Evolutionary conservation across 1,284 basidiomycete genomes (phyloP).

Genomic region (Boletus semigastroideus): DNA sequence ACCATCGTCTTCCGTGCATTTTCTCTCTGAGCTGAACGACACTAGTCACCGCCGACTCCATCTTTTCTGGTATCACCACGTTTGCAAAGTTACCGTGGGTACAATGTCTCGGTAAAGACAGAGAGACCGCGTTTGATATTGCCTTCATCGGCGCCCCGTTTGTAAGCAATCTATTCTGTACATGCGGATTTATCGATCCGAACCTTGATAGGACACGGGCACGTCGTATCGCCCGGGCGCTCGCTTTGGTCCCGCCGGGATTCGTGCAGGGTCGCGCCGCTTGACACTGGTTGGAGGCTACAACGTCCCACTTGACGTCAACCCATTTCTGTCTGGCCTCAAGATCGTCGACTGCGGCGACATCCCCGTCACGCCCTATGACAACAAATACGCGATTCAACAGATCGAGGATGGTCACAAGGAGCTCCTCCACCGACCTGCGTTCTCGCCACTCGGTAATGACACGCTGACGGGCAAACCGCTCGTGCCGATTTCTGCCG

Average conservation of each 20-base stretch:
- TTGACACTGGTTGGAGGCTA: slow-evolving; percentile 73
- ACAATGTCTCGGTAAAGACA: slow-evolving; percentile 64
- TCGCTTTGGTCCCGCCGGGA: slow-evolving; percentile 75
- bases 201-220: slow-evolving; percentile 56
- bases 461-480: slow-evolving; percentile 55
- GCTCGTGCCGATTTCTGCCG: slow-evolving; percentile 53
- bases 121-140: slow-evolving; percentile 61
- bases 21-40: not conserved
- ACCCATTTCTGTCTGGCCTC: slow-evolving; percentile 62
- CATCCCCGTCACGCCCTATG: slow-evolving; percentile 59
- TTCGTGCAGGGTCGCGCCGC: slow-evolving; percentile 72
- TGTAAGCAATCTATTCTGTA: slow-evolving; percentile 38
- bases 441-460: slow-evolving; percentile 61
- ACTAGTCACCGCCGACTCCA: slow-evolving; percentile 65
- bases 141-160: slow-evolving; percentile 81
- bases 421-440: slow-evolving; percentile 55
- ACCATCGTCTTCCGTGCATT: not conserved
- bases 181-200: not conserved
- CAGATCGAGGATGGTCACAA: slow-evolving; percentile 73
- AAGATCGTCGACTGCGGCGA: slow-evolving; percentile 72
- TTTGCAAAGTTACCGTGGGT: slow-evolving; percentile 77
- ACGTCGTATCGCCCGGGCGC: slow-evolving; percentile 78
- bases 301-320: slow-evolving; percentile 68
- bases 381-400: slow-evolving; percentile 66
- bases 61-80: slow-evolving; percentile 74